These are phyloP conservation scores for Elsinoe perseae DNA, from an alignment of 2,329 filamentous ascomycete species.

Conservation along the genomic window DNA sequence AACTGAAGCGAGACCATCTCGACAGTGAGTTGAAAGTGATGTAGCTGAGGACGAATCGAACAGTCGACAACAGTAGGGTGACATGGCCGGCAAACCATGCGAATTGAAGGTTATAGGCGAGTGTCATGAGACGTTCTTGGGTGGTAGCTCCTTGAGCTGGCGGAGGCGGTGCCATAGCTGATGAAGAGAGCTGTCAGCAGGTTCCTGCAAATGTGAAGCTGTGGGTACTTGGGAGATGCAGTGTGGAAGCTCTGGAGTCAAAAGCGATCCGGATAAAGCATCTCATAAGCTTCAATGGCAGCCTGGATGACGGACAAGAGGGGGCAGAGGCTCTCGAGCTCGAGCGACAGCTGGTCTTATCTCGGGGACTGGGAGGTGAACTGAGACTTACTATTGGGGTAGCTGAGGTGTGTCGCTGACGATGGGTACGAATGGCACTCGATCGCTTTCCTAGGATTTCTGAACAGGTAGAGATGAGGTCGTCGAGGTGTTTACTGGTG, in stretches of 20 bases:
- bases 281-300: not conserved
- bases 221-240: not conserved
- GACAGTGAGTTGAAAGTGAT: constrained; percentile 81
- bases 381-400: not conserved
- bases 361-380: not conserved
- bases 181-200: not conserved
- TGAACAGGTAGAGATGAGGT: not conserved
- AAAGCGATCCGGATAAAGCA: not conserved
- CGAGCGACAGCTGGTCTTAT: constrained; percentile 15
- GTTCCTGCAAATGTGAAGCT: not conserved
- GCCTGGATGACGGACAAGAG: not conserved
- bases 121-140: constrained; percentile 22
- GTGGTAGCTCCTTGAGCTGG: constrained; percentile 19
- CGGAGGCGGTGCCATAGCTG: constrained; percentile 24
- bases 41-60: constrained; percentile 79
- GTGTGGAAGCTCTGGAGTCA: not conserved
- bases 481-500: not conserved
- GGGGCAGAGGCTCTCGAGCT: not conserved
- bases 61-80: constrained; percentile 70
- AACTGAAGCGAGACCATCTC: constrained; percentile 69
- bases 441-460: constrained; percentile 5
- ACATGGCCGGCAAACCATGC: constrained; percentile 65
- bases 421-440: not conserved
- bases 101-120: constrained; percentile 92
- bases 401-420: no score